Conservation (phyloP, 345 rosid genomes). For the Jatropha curcas region DNA sequence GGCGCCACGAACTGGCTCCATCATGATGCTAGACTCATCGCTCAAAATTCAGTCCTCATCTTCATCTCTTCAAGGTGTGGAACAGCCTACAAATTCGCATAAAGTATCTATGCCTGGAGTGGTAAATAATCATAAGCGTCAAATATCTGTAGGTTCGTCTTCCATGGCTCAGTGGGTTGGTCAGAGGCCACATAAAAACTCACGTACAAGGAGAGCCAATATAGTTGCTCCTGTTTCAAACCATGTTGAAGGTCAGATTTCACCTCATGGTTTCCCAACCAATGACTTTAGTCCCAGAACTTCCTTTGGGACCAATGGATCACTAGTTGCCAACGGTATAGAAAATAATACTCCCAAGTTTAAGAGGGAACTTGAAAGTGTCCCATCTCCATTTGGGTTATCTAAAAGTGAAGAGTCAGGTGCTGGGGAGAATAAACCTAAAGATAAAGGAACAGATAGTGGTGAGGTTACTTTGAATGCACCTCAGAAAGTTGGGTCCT, state of each 20-base stretch:
- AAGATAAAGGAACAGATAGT: constrained; percentile 56
- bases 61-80: constrained; percentile 62
- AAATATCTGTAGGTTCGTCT: constrained; percentile 54
- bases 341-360: constrained; percentile 49
- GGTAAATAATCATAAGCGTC: constrained; percentile 45
- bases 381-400: constrained; percentile 63
- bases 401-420: constrained; percentile 91
- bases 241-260: constrained; percentile 52
- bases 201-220: constrained; percentile 83
- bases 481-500: constrained; percentile 53
- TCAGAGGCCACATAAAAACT: constrained; percentile 85
- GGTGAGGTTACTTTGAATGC: constrained; percentile 48
- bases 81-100: constrained; percentile 45
- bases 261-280: constrained; percentile 55
- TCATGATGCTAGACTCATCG: constrained; percentile 69
- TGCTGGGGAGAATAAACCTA: constrained; percentile 65
- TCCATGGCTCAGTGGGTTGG: constrained; percentile 92
- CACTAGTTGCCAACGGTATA: constrained; percentile 39
- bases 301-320: constrained; percentile 49
- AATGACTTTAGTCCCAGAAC: constrained; percentile 62
- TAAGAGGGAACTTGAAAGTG: constrained; percentile 60
- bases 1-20: constrained; percentile 62
- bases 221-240: constrained; percentile 63
- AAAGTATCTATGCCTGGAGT: constrained; percentile 39
- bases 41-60: constrained; percentile 53